These are phyloP conservation scores for Cladophialophora bantiana DNA, from an alignment of 2,329 filamentous ascomycete genomes.

Conservation along the genomic window DNA sequence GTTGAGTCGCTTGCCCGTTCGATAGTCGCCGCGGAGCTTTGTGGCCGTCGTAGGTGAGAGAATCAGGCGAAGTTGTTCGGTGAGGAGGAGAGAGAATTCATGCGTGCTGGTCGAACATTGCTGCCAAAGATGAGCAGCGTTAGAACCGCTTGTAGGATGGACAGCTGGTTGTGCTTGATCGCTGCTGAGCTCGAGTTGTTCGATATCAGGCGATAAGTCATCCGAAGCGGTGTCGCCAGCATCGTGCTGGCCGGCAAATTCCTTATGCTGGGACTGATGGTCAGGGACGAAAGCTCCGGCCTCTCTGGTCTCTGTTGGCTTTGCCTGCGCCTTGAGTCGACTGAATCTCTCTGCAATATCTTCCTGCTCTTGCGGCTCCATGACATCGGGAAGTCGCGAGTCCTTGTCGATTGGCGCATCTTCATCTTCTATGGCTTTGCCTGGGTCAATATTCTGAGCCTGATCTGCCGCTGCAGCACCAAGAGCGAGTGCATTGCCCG, in stretches of 20 bases:
- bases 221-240: conserved; percentile 56
- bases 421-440: conserved; percentile 80
- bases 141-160: conserved; percentile 55
- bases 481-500: conserved; percentile 88
- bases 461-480: conserved; percentile 89
- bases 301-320: conserved; percentile 52
- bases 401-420: conserved; percentile 62
- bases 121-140: conserved; percentile 80
- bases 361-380: conserved; percentile 39
- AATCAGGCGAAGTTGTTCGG: conserved; percentile 93
- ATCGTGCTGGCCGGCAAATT: conserved; percentile 40
- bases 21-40: conserved; percentile 94
- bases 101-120: conserved; percentile 85
- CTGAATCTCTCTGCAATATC: conserved; percentile 47
- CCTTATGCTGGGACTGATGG: conserved; percentile 41
- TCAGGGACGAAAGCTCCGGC: conserved; percentile 63
- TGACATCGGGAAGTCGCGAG: conserved; percentile 64
- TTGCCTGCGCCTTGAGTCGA: conserved; percentile 44
- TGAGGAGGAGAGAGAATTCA: conserved; percentile 83
- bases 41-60: conserved; percentile 93
- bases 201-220: conserved; percentile 49
- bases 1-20: conserved; percentile 96
- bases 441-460: conserved; percentile 81
- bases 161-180: conserved; percentile 39
- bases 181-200: conserved; percentile 71